Conservation (phyloP, 1,284 basidiomycete genomes). For the Leccinum subrobustum region DNA sequence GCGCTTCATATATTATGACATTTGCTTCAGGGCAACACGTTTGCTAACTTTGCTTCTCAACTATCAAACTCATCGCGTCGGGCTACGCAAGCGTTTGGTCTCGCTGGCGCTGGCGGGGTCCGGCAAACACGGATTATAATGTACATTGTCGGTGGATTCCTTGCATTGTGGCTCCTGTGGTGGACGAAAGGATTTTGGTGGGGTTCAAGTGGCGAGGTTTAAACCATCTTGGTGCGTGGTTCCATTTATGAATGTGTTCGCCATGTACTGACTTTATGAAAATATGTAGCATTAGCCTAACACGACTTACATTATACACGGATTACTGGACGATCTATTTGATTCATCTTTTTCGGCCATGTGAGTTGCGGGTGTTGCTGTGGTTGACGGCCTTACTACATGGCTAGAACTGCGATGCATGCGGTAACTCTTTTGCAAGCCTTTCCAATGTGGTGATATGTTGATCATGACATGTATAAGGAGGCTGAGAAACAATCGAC, state of each 20-base stretch:
- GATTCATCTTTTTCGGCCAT: not conserved
- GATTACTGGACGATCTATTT: not conserved
- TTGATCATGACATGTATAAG: not conserved
- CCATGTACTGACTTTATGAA: not conserved
- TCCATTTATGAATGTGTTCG: not conserved
- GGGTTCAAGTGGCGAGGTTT: constrained; percentile 19
- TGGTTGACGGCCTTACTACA: not conserved
- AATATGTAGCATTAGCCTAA: constrained; percentile 1
- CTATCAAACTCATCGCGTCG: constrained; percentile 63
- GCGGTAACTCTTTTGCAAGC: not conserved
- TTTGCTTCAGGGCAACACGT: constrained; percentile 55
- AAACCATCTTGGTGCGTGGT: constrained; percentile 15
- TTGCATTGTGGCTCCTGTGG: constrained; percentile 48
- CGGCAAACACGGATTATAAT: constrained; percentile 67
- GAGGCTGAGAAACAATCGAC: not conserved
- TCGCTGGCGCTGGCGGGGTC: constrained; percentile 55
- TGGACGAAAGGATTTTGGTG: constrained; percentile 30
- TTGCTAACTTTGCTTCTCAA: constrained; percentile 59
- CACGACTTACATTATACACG: not conserved
- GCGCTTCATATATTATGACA: not conserved
- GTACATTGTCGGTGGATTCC: constrained; percentile 47
- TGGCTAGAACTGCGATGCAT: not conserved
- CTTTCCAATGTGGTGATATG: not conserved
- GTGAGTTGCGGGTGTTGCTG: not conserved
- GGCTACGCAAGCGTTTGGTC: constrained; percentile 68